Evolutionary conservation across 2,329 filamentous ascomycete species (phyloP), one percentile per base, ranked within the genome.

Genomic region (Bipolaris gigantea): DNA sequence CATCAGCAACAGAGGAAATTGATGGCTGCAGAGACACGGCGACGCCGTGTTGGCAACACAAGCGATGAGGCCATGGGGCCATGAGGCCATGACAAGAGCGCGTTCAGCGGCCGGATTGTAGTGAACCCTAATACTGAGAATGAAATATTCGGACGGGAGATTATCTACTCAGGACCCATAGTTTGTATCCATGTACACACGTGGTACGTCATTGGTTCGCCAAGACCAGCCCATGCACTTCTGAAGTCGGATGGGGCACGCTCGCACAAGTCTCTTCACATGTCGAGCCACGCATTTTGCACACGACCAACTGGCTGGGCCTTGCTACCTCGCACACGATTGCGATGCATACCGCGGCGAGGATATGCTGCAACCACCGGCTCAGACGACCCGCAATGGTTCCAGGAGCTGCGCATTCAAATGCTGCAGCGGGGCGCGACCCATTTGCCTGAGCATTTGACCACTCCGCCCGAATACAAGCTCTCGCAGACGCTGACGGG

Each of bases 401-500:
- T 71, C 59, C 51, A 65, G 47, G 43, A 56, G 32, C 50, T 71
- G 47, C 68, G 67, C 55, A 45, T 49, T 27, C 58, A 68, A 45
- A 75, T 86, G 69, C 79, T 76, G 36, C 66, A 75, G 34, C 81
- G 83, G 56, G 73, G 70, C 44, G 76, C 82, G 42, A 78, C 78
- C 1, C 71, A 79, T 42, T 74, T 79, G 50, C 79, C 80, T 67
- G 84, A 87, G 62, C 80, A 83, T 64, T 74, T 88, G 56, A 80
- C 82, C 32, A 83, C 86, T 0, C 50, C 82, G 80, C 25, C 87
- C 23, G 53, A 86, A 0, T 79, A 86, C 73, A 84, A 90, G 41
- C 82, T 96, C 42, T 79, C 81, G 60, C 77, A 85, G 8, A 62
- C 67, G 2, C 60, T 74, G 2, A 35, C 35, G 4, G 59, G 62